Percentiles rank a stretch among this genome's conserved stretches.
These are phyloP conservation scores for Exophiala spinifera DNA, from an alignment of 2,329 filamentous ascomycete genomes.

Conservation along the genomic window DNA sequence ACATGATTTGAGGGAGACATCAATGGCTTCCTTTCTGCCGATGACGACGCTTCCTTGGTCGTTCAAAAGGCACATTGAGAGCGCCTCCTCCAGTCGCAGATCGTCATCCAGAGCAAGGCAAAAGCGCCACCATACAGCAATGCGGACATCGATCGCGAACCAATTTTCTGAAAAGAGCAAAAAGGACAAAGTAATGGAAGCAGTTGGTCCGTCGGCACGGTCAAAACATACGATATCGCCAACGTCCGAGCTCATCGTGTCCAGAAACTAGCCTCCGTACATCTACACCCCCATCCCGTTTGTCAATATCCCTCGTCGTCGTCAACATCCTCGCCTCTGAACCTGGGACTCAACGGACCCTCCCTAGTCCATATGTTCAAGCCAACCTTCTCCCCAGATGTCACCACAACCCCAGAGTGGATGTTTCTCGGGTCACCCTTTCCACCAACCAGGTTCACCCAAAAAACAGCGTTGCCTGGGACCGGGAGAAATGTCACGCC, in stretches of 20 bases:
- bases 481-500: slow-evolving; percentile 59
- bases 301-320: too few relatives aligned
- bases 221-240: too few relatives aligned
- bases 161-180: background rate
- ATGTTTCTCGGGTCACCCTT: slow-evolving; percentile 57
- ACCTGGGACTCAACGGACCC: background rate
- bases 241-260: too few relatives aligned
- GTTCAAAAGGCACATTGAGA: too few relatives aligned
- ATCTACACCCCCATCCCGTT: too few relatives aligned
- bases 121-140: too few relatives aligned
- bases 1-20: background rate
- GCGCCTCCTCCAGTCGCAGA: too few relatives aligned
- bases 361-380: slow-evolving; percentile 56
- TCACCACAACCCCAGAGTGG: slow-evolving; percentile 60
- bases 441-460: slow-evolving; percentile 55
- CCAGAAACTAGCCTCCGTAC: too few relatives aligned
- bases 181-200: background rate
- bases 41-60: too few relatives aligned
- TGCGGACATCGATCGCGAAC: background rate
- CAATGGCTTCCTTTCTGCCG: too few relatives aligned
- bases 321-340: background rate
- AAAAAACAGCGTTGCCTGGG: slow-evolving; percentile 59
- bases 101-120: too few relatives aligned
- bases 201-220: too few relatives aligned
- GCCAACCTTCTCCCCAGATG: slow-evolving; percentile 56